A percentile compares a stretch with the other conserved stretches of the same genome.
Evolutionary conservation across 768 basidiomycete species (phyloP).

Genomic region (Hebeloma cylindrosporum): DNA sequence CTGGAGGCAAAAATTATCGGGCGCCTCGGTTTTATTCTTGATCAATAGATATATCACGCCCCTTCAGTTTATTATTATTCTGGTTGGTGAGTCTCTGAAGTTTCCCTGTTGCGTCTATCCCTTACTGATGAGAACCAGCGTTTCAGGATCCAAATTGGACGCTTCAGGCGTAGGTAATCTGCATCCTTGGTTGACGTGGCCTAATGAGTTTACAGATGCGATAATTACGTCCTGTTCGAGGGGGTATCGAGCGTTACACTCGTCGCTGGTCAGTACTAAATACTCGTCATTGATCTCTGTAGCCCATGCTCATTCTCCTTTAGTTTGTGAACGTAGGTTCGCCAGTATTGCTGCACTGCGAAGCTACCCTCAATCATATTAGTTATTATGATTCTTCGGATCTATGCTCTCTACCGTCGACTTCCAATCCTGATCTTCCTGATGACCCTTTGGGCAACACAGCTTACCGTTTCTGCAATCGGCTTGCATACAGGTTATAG

Average conservation of each 20-base stretch:
- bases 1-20: slow-evolving; percentile 27
- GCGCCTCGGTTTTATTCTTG: slow-evolving; percentile 28
- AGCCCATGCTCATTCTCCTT: not conserved
- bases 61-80: slow-evolving; percentile 24
- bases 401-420: slow-evolving; percentile 30
- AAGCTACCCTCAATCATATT: not conserved
- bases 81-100: slow-evolving; percentile 12
- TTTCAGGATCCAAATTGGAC: slow-evolving; percentile 19
- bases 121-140: slow-evolving; percentile 1
- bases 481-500: slow-evolving; percentile 27
- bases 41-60: slow-evolving; percentile 31
- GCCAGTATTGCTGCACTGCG: not conserved
- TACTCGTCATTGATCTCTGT: slow-evolving; percentile 1
- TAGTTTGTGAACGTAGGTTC: slow-evolving; percentile 25
- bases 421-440: slow-evolving; percentile 21
- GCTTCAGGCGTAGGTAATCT: slow-evolving; percentile 5
- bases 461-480: slow-evolving; percentile 25
- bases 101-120: not conserved
- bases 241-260: slow-evolving; percentile 27
- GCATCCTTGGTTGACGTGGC: not conserved
- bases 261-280: slow-evolving; percentile 22
- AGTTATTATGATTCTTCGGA: slow-evolving; percentile 35
- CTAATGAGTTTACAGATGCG: slow-evolving; percentile 18
- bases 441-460: slow-evolving; percentile 22
- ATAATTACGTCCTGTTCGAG: slow-evolving; percentile 29